These are phyloP conservation scores for Juglanconis oblonga DNA, from an alignment of 2,329 filamentous ascomycete species.

Conservation along the genomic window DNA sequence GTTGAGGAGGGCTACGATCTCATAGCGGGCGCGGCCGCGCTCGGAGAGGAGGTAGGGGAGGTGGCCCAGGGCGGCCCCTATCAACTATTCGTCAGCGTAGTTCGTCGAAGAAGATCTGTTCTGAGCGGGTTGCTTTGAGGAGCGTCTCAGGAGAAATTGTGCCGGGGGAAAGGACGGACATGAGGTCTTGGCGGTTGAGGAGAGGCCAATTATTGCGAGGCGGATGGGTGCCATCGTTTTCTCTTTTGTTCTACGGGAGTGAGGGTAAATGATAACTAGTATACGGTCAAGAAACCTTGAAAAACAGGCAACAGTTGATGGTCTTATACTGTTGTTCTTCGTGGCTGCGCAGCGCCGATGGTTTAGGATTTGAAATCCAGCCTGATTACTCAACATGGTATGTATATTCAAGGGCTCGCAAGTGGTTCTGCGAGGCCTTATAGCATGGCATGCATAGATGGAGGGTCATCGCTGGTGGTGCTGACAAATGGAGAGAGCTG, in stretches of 20 bases:
- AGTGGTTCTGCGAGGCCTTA: too few relatives aligned
- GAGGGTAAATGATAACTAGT: background rate
- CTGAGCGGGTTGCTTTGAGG: too few relatives aligned
- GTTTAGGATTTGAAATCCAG: background rate
- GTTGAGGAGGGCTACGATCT: conserved; percentile 49
- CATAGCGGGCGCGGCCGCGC: conserved; percentile 33
- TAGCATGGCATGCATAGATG: too few relatives aligned
- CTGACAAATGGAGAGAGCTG: too few relatives aligned
- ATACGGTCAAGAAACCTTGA: background rate
- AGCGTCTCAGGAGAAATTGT: too few relatives aligned
- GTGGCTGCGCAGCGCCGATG: background rate
- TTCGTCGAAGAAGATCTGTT: too few relatives aligned
- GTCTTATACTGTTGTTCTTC: background rate
- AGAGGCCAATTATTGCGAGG: conserved; percentile 26
- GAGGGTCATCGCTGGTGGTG: too few relatives aligned
- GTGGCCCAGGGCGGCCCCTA: conserved; percentile 27
- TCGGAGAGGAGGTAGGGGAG: conserved; percentile 36
- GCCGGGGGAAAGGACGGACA: background rate
- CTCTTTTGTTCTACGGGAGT: too few relatives aligned
- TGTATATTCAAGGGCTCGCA: background rate
- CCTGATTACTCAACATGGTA: background rate
- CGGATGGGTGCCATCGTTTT: conserved; percentile 25
- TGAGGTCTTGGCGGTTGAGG: background rate
- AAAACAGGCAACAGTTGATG: too few relatives aligned
- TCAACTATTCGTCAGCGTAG: too few relatives aligned